A percentile compares a stretch with the other conserved stretches of the same genome.
Evolutionary conservation across 768 basidiomycete species (phyloP).

Genomic region (Trametes cingulata): DNA sequence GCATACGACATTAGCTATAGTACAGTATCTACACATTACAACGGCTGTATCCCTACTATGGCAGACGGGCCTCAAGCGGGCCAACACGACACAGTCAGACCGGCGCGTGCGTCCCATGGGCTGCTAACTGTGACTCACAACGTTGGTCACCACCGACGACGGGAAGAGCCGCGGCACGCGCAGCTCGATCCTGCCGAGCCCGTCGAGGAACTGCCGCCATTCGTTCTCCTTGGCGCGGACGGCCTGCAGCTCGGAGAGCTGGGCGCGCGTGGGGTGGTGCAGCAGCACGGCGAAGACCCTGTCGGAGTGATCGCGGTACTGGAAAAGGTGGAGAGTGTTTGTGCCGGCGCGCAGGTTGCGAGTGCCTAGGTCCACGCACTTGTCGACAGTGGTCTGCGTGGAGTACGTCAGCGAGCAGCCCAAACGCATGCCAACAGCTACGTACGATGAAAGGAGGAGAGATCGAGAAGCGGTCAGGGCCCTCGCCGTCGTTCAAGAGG

Average conservation of each 20-base stretch:
- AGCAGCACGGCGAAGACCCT: slow-evolving; percentile 21
- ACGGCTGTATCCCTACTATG: not conserved
- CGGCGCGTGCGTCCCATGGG: too few relatives aligned
- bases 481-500: not conserved
- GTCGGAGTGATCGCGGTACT: slow-evolving; percentile 20
- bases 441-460: slow-evolving; percentile 22
- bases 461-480: slow-evolving; percentile 5
- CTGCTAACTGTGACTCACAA: slow-evolving; percentile 7
- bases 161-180: slow-evolving; percentile 3
- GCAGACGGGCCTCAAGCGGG: not conserved
- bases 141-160: not conserved
- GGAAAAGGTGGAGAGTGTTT: slow-evolving; percentile 20
- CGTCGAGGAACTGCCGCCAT: slow-evolving; percentile 7
- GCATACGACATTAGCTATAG: not conserved
- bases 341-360: slow-evolving; percentile 8
- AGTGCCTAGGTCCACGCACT: slow-evolving; percentile 14
- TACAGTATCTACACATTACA: not conserved
- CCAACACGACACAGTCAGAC: not conserved
- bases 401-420: not conserved
- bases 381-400: slow-evolving; percentile 6
- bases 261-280: slow-evolving; percentile 20
- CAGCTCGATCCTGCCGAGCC: slow-evolving; percentile 8
- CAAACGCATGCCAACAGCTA: not conserved
- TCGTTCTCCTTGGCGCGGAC: slow-evolving; percentile 1
- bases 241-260: slow-evolving; percentile 13